Evolutionary conservation across 805 yeast genomes (phyloP), one percentile per base, ranked within the genome.

Genomic region (Starmerella sp.): DNA sequence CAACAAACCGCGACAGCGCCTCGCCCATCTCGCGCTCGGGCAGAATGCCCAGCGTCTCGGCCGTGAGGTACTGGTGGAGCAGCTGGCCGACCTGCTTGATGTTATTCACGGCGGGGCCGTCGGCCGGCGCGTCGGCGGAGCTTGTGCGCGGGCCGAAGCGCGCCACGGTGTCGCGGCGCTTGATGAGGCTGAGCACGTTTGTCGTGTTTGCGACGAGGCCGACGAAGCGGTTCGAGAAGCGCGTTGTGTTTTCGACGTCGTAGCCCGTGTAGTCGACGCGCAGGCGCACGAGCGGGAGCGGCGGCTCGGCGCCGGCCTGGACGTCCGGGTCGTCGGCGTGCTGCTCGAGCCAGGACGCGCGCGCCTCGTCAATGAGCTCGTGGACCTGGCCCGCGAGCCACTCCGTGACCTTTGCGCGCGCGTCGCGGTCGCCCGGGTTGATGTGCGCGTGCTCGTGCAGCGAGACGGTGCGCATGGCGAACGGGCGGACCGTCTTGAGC

Each of bases 121-220:
- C 45, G 29, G 17, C 6, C 42, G 42, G 51, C 38, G n/a, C 43
- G 31, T 41, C 52, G 57, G 48, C 35, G 52, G 34, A 51, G 38
- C 31, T 58, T 8, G 22, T 44, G 10, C n/a, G 22, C 31, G 48
- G 48, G n/a, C 47, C 34, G 9, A 52, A 17, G 41, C 52, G 28
- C 13, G 14, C 31, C 8, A 2, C 32, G 31, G 73, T 67, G 64
- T 52, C 43, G 39, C 58, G 54, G 9, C 47, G 73, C 60, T 76
- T 79, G 64, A 79, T 79, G 66, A 85, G 84, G 48, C 80, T 82
- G 3, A 91, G 78, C 8, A 90, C 86, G 63, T 89, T 95, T 63
- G 86, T 83, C n/a, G 83, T 80, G 67, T 93, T 93, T 4, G 97
- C 98, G 1, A 91, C 93, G 58, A 75, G 75, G 0, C 96, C 96